Evolutionary conservation across 352 stramenopile species (phyloP), one percentile per base, ranked within the genome.

Genomic region (Elongisporangium undulatum): DNA sequence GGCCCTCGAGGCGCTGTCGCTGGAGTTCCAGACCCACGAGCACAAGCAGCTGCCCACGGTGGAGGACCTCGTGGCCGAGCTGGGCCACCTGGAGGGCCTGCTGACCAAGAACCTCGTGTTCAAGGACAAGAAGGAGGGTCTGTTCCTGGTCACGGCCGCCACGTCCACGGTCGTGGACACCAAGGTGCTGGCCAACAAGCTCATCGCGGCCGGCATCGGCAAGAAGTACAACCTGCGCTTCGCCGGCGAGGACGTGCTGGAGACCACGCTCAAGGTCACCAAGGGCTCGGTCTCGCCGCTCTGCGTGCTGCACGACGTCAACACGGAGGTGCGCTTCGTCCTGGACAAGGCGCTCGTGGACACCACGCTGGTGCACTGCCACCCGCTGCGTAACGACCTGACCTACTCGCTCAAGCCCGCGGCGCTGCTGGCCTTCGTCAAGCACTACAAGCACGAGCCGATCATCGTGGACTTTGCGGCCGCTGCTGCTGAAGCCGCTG

Each of bases 51-150:
- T 91, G 19, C 82, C 84, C 49, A 92, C 85, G 13, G 82, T 84
- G 9, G 85, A 92, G 50, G 85, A 92, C 45, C 66, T 92, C 56
- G 66, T 87, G 10, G 66, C 72, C 7, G 82, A 84, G 56, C 61
- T 94, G 21, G 70, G 79, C 24, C 91, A 97, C 57, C 74, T 98
- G n/a, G 74, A 85, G 2, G 86, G 87, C 20, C 74, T 81, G 50
- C 70, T 90, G 38, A 98, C 94, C 24, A 99, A 99, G 81, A 99
- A 99, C 71, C 76, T 99, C 23, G 95, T 99, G 63, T 95, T 99
- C 61, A 97, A 96, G 69, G 96, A 99, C 75, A 99, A 99, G 75
- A 99, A 99, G 72, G 88, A 98, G 67, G 96, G 96, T 0, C 63
- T 98, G 2, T 98, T 98, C 73, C 73, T 99, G n/a, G 89, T 99